Base-by-base conservation (phyloP, 139 green algal species). In the Chlorella sp. region DNA sequence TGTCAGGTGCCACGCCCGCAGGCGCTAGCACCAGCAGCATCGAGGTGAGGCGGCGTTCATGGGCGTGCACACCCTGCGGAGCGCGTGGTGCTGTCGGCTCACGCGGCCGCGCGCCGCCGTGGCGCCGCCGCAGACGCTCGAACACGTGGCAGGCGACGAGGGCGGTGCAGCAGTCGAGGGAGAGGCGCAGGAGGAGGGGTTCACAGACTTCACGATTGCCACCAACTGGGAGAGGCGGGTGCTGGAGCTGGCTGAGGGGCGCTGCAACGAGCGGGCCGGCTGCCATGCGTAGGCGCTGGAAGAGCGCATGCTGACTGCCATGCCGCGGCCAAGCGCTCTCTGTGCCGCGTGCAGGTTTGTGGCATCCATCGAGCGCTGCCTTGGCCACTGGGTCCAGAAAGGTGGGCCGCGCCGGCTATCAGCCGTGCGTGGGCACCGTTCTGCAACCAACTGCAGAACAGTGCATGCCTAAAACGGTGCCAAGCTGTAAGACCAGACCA, bases 121-220 rank as follows among this genome's bases (percentile, higher is more conserved):
- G n/a, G n/a, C n/a, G n/a, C n/a, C n/a, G n/a, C n/a, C n/a, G n/a
- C n/a, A n/a, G n/a, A n/a, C n/a, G n/a, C n/a, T n/a, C n/a, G n/a
- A n/a, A n/a, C n/a, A n/a, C n/a, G n/a, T n/a, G n/a, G n/a, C n/a
- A n/a, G n/a, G n/a, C n/a, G n/a, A n/a, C n/a, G n/a, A n/a, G n/a
- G n/a, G n/a, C n/a, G n/a, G n/a, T n/a, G n/a, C n/a, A n/a, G n/a
- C n/a, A n/a, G n/a, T n/a, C n/a, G n/a, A n/a, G n/a, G n/a, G n/a
- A n/a, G n/a, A n/a, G n/a, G n/a, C n/a, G 61, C 61, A 2, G 31
- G 35, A 35, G 9, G 23, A 62, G 36, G 50, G 76, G 19, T 91
- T 89, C 48, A 79, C 89, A 23, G 88, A 93, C 51, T 91, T 88
- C 56, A 93, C 86, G 0, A 66, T 87, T 2, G 86, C 88, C 0